Evolutionary conservation across 805 yeast genomes (phyloP), one percentile per base, ranked within the genome.

Genomic region (Scheffersomyces ergatensis): DNA sequence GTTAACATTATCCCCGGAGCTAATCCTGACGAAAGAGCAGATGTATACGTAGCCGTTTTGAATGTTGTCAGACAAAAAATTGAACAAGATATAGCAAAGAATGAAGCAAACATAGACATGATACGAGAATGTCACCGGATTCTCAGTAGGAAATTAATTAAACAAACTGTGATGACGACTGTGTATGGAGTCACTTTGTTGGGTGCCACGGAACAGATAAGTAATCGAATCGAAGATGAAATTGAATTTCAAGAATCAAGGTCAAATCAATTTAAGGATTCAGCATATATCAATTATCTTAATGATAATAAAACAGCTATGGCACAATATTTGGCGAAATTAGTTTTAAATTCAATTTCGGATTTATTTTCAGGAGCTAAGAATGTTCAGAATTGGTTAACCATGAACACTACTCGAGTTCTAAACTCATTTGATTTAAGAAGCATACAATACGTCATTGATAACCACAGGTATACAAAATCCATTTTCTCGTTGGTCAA

Each of bases 161-260:
- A 70, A 46, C 66, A 67, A 37, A 69, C 75, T 1, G 65, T 69
- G 4, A 70, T 70, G 76, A 70, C 76, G 5, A 62, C 68, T 4
- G 76, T 70, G 0, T 70, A 70, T 45, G 75, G 76, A 0, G 75
- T 70, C 2, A 70, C 74, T 0, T 29, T 36, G 1, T 60, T 38
- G 47, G 76, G 76, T 0, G 74, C 69, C 1, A 43, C 54, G 1
- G 36, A 39, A 8, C 76, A 70, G 47, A 56, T 70, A n/a, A 23
- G 46, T 3, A 50, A 45, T 21, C 42, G 54, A 32, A 47, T 62
- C 18, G 47, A 54, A 30, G 63, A 55, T 5, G 36, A 55, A 5
- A 38, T 61, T 5, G 51, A 53, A 14, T 23, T 34, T 8, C 19
- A 26, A 26, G 42, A 43, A 24, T 23, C 34, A 3, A 33, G 38